These are phyloP conservation scores for Mortierella sp. DNA, from an alignment of 371 early-diverging fungal genomes.

Conservation along the genomic window DNA sequence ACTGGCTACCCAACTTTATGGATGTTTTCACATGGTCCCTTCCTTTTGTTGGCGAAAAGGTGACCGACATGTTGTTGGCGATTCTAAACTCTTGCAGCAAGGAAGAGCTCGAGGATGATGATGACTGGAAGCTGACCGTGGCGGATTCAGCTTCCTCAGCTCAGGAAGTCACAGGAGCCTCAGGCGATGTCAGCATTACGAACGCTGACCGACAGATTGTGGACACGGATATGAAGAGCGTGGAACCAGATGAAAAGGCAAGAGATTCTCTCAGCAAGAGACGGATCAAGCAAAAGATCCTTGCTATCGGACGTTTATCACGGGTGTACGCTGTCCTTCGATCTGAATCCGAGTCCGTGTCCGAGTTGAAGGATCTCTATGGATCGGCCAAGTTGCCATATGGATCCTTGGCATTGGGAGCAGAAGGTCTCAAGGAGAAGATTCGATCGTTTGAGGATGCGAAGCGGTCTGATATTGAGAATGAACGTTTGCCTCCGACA, in stretches of 20 bases:
- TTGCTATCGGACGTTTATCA: slow-evolving; percentile 92
- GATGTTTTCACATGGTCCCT: slow-evolving; percentile 98
- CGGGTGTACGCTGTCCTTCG: slow-evolving; percentile 89
- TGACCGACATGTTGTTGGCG: slow-evolving; percentile 94
- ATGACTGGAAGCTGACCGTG: slow-evolving; percentile 28
- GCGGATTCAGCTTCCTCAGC: slow-evolving; percentile 9
- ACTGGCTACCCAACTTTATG: slow-evolving; percentile 97
- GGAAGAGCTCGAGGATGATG: slow-evolving; percentile 71
- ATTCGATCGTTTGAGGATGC: slow-evolving; percentile 94
- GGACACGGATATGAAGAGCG: slow-evolving; percentile 11
- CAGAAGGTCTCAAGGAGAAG: slow-evolving; percentile 90
- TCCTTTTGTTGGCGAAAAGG: slow-evolving; percentile 98
- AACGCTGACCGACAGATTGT: slow-evolving; percentile 8
- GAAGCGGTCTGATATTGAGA: slow-evolving; percentile 85
- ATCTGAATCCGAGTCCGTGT: slow-evolving; percentile 89
- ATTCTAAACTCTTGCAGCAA: slow-evolving; percentile 92
- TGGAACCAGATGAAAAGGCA: slow-evolving; percentile 10
- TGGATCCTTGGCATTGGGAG: slow-evolving; percentile 89
- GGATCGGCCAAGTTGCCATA: slow-evolving; percentile 84
- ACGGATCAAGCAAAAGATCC: slow-evolving; percentile 85
- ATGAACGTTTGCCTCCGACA: slow-evolving; percentile 92
- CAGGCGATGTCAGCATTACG: not conserved
- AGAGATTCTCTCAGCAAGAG: slow-evolving; percentile 12
- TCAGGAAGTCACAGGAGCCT: not conserved
- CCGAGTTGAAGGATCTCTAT: slow-evolving; percentile 90